Percentiles rank a stretch among this genome's conserved stretches.
phyloP scores from a whole-genome alignment of 2,329 filamentous ascomycete genomes.

The Chaetomium olivaceum region DNA sequence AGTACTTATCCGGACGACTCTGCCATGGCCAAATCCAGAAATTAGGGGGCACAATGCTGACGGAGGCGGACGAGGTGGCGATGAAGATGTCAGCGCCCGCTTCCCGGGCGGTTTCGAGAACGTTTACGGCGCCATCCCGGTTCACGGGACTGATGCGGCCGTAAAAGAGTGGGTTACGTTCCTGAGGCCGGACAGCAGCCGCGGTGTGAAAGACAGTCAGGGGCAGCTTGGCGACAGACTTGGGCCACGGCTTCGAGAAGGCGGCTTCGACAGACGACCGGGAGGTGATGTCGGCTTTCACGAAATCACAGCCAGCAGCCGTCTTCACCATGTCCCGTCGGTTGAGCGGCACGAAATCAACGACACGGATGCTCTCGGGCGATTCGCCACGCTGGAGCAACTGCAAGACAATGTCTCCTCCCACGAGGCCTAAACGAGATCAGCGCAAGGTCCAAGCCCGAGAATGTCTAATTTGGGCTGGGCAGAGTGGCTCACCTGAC shows the following conservation, averaged over 20 bases:
- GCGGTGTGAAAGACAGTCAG: conserved; percentile 61
- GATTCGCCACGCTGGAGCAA: conserved; percentile 55
- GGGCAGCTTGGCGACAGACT: conserved; percentile 44
- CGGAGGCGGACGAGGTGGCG: conserved; percentile 53
- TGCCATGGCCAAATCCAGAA: conserved; percentile 50
- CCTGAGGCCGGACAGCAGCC: conserved; percentile 53
- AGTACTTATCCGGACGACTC: conserved; percentile 41
- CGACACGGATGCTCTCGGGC: conserved; percentile 52
- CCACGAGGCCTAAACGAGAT: conserved; percentile 51
- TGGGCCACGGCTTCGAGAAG: conserved; percentile 51
- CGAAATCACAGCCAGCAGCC: conserved; percentile 44
- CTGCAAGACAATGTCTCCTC: conserved; percentile 55
- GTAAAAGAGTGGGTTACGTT: conserved; percentile 50
- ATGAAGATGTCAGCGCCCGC: conserved; percentile 53
- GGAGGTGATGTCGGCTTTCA: conserved; percentile 53
- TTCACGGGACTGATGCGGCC: conserved; percentile 51
- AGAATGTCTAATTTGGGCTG: not conserved
- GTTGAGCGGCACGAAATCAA: conserved; percentile 51
- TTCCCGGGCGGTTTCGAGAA: conserved; percentile 48
- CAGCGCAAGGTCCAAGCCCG: conserved; percentile 6
- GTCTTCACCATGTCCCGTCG: conserved; percentile 45
- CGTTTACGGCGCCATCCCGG: conserved; percentile 50
- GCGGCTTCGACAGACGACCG: conserved; percentile 45
- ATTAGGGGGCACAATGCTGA: conserved; percentile 44
- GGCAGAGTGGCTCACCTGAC: conserved; percentile 42